Evolutionary conservation across 805 yeast genomes (phyloP).

Genomic region (Lachancea fermentati): DNA sequence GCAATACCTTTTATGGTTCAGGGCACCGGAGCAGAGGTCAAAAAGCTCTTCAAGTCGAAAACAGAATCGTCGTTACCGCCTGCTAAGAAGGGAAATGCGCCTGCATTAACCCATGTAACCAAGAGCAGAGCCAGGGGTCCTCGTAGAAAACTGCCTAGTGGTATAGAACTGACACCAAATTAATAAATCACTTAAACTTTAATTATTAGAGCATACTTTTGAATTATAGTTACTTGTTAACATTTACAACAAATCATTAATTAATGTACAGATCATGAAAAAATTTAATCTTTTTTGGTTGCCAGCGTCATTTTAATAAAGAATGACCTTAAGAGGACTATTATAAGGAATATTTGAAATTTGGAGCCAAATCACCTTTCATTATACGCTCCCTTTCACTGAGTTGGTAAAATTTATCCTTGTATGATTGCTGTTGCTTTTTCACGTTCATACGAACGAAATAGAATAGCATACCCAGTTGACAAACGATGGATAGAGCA

Average conservation of each 20-base stretch:
- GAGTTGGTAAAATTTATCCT: background rate
- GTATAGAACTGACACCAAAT: background rate
- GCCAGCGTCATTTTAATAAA: too few species aligned
- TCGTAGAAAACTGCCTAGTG: slow-evolving; percentile 34
- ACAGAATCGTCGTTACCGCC: background rate
- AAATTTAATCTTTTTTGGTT: too few species aligned
- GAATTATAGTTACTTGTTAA: background rate
- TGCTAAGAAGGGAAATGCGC: background rate
- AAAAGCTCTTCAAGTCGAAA: slow-evolving; percentile 1
- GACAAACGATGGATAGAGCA: slow-evolving; percentile 3
- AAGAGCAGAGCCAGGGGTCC: slow-evolving; percentile 36
- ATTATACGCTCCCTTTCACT: slow-evolving; percentile 1
- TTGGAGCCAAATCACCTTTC: slow-evolving; percentile 3
- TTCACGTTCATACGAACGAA: slow-evolving; percentile 1
- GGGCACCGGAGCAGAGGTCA: background rate
- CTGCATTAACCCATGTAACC: slow-evolving; percentile 24
- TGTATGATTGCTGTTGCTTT: background rate
- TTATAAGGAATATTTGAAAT: slow-evolving; percentile 5
- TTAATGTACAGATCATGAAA: background rate
- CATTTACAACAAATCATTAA: background rate
- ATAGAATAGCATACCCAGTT: slow-evolving; percentile 1
- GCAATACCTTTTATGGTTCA: slow-evolving; percentile 7
- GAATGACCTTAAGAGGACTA: too few species aligned
- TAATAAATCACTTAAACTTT: background rate
- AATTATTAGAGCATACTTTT: background rate